Base-by-base conservation (phyloP, 1,284 basidiomycete genomes). In the Afroboletus lepidellus region DNA sequence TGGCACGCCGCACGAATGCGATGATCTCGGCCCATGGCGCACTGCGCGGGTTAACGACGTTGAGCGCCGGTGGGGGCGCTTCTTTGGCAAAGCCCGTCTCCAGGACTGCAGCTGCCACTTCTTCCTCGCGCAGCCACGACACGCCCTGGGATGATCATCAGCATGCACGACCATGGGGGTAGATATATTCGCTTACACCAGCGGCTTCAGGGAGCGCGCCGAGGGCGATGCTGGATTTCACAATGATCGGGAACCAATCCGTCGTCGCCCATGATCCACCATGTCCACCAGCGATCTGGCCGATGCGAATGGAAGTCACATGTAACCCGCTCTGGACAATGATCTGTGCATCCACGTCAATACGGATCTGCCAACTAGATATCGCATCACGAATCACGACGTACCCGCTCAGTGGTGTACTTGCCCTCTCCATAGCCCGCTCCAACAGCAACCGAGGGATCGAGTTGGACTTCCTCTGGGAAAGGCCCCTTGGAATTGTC, bases 361-460 rank as follows among this genome's bases (percentile, higher is more conserved):
- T 7, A 24, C n/a, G 11, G 2, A 15, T 8, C 16, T 0, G 9
- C 20, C 1, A 7, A 16, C 16, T 2, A 5, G 7, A n/a, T n/a
- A n/a, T n/a, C n/a, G n/a, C n/a, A n/a, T n/a, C n/a, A n/a, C 15
- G 1, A 8, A 20, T 27, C 21, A 3, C 2, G 18, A n/a, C 63
- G 50, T 18, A 71, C 74, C 48, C 70, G 57, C 55, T 75, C 73
- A 1, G 62, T 53, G 0, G 66, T 54, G 15, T 75, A 74, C 54
- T 74, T 74, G 3, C 58, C 52, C 27, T 71, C 68, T 5, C 67
- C 67, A 36, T 74, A 73, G 1, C 72, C 72, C 8, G 34, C 42
- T 23, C 65, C 63, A n/a, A 63, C 51, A 0, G 66, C 64, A n/a
- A 59, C 43, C 0, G 46, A 37, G 0, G 61, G 46, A 11, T 69